A percentile compares a stretch with the other conserved stretches of the same genome.
Conservation (phyloP, 108 stramenopile genomes). For the Aurantiochytrium sp. region DNA sequence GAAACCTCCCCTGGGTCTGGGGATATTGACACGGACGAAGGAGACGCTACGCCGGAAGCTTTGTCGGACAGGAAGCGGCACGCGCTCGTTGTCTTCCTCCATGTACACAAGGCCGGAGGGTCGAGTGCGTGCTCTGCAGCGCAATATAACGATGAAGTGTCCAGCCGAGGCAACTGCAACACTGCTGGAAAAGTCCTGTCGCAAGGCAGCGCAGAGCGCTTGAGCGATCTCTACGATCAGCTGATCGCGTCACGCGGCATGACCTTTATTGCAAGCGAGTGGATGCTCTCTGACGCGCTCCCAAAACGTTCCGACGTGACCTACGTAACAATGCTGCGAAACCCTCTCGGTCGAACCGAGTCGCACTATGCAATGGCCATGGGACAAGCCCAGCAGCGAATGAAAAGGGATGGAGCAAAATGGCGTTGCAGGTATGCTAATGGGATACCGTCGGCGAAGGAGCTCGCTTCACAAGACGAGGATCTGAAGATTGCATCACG, state of each 20-base stretch:
- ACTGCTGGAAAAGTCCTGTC: background rate
- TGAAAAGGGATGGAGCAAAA: too few species aligned
- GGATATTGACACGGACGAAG: too few species aligned
- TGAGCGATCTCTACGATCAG: too few species aligned
- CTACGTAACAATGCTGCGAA: background rate
- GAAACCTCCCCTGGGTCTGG: too few species aligned
- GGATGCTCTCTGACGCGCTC: background rate
- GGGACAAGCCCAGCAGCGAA: background rate
- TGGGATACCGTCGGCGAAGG: background rate
- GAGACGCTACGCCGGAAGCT: too few species aligned
- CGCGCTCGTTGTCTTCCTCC: background rate
- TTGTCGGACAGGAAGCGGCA: too few species aligned
- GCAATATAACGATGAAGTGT: background rate
- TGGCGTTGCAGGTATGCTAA: too few species aligned
- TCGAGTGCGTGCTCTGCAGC: background rate
- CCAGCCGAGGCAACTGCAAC: background rate
- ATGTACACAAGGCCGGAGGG: background rate
- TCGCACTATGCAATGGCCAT: background rate
- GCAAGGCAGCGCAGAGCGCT: too few species aligned
- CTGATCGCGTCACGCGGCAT: too few species aligned
- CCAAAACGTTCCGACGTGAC: background rate
- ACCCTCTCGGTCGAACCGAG: background rate
- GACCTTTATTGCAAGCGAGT: background rate
- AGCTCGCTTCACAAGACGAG: background rate
- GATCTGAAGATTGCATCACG: background rate